Evolutionary conservation across 2,329 filamentous ascomycete species (phyloP), one percentile per base, ranked within the genome.

Genomic region (Colletotrichum trifolii): DNA sequence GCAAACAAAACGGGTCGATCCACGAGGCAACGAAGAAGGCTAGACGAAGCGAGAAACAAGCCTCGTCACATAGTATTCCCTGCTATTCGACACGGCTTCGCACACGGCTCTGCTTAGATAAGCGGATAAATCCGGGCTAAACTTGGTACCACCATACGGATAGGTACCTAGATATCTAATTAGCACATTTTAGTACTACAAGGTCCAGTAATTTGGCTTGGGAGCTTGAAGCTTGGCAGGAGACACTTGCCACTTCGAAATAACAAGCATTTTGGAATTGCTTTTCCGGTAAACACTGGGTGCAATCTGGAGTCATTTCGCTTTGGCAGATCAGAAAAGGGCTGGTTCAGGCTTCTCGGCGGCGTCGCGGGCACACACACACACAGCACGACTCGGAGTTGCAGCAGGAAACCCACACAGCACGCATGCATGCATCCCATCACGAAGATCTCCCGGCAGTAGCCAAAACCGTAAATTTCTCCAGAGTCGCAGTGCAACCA

Each of bases 21-120:
- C 52, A 48, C 46, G 50, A 65, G 57, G 55, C 46, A 59, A 52
- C 50, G 34, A 11, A 39, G n/a, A 13, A 11, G 9, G 8, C 7
- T 25, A 25, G 25, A 25, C 25, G 25, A 25, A 25, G 25, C 17
- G 15, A 12, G n/a, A 33, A 48, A 42, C 46, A 48, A 15, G 57
- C 40, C 58, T 65, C 58, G 58, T 57, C 63, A 66, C 63, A 66
- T 66, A 66, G 63, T 66, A 33, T 15, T 25, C 25, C 9, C 6
- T 4, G 8, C 8, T 3, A 2, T 1, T n/a, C 13, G 8, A 12
- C 10, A 17, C 2, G 15, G 11, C 4, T 1, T 4, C 2, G 3
- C 8, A 4, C 10, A 10, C 17, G 12, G 15, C 2, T n/a, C 15
- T 10, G 10, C 10, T 15, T 15, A 46, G 36, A 15, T 50, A 35